Percentiles rank a stretch among this genome's conserved stretches.
These are phyloP conservation scores for Diaporthe batatas DNA, from an alignment of 2,329 filamentous ascomycete genomes.

Conservation along the genomic window DNA sequence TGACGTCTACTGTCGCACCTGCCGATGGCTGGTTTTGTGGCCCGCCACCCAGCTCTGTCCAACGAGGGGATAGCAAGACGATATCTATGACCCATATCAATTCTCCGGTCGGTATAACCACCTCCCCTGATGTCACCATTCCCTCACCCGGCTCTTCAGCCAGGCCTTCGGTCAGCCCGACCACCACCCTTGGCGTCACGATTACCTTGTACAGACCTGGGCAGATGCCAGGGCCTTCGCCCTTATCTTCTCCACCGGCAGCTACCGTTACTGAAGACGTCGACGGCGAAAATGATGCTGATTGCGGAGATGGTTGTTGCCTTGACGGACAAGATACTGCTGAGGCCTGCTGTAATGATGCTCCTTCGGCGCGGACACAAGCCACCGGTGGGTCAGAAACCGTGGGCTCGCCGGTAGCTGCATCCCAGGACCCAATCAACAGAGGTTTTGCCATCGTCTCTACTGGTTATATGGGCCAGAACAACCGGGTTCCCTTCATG, in stretches of 20 bases:
- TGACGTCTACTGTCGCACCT: conserved; percentile 4
- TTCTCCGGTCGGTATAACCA: not conserved
- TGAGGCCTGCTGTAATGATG: not conserved
- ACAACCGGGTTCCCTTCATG: conserved; percentile 2
- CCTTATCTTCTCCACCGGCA: not conserved
- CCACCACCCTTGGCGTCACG: not conserved
- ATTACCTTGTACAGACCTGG: conserved; percentile 5
- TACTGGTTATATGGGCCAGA: conserved; percentile 14
- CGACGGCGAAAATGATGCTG: not conserved
- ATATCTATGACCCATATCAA: not conserved
- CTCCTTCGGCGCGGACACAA: conserved; percentile 1
- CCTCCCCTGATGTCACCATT: not conserved
- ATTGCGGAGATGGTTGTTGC: not conserved
- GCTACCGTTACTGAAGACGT: not conserved
- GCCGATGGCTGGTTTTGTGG: conserved; percentile 33
- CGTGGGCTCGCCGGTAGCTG: not conserved
- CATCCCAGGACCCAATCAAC: not conserved
- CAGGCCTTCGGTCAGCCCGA: not conserved
- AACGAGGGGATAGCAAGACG: not conserved
- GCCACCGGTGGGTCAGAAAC: conserved; percentile 1
- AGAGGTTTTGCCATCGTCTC: conserved; percentile 22
- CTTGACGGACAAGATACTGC: not conserved
- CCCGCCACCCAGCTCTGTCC: not conserved
- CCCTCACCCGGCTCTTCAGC: not conserved
- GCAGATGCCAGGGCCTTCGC: not conserved